phyloP scores from a whole-genome alignment of 257 asterid genomes.

The Salvia rosmarinus region DNA sequence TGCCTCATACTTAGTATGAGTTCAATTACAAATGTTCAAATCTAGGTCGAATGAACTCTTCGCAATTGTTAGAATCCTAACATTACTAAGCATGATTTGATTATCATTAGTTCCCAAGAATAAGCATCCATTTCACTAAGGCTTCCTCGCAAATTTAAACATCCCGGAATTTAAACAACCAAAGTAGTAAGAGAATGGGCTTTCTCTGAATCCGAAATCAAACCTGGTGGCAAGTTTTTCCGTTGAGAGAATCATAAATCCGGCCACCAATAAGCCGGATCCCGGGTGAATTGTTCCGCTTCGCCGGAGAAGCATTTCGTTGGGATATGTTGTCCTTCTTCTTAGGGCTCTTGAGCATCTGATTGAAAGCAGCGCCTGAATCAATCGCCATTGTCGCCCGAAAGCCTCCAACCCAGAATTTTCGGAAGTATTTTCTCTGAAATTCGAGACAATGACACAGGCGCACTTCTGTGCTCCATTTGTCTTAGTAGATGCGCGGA shows the following conservation, averaged over 20 bases:
- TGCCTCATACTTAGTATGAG: neutral
- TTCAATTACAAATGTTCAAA: neutral
- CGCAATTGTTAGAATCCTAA: neutral
- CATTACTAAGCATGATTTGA: too few species aligned
- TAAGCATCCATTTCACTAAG: too few species aligned
- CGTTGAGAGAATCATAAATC: constrained; percentile 68
- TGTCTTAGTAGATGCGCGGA: neutral
- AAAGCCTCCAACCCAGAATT: neutral
- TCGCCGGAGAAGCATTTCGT: constrained; percentile 26
- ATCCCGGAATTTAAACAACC: too few species aligned
- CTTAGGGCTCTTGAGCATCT: constrained; percentile 35
- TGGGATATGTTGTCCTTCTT: constrained; percentile 34
- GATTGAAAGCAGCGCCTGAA: constrained; percentile 40
- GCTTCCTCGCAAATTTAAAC: too few species aligned
- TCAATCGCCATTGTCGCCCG: constrained; percentile 49
- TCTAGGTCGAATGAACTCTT: neutral
- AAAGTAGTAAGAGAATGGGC: too few species aligned
- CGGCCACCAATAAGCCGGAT: constrained; percentile 57
- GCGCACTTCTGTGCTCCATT: neutral
- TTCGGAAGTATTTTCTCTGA: neutral
- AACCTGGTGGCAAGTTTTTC: constrained; percentile 93
- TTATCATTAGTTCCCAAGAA: too few species aligned
- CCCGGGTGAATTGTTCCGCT: constrained; percentile 59
- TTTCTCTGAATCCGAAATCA: neutral
- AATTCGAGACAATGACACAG: neutral